These are phyloP conservation scores for Gossypium gossypioides DNA, from an alignment of 441 rosid species.

Conservation along the genomic window DNA sequence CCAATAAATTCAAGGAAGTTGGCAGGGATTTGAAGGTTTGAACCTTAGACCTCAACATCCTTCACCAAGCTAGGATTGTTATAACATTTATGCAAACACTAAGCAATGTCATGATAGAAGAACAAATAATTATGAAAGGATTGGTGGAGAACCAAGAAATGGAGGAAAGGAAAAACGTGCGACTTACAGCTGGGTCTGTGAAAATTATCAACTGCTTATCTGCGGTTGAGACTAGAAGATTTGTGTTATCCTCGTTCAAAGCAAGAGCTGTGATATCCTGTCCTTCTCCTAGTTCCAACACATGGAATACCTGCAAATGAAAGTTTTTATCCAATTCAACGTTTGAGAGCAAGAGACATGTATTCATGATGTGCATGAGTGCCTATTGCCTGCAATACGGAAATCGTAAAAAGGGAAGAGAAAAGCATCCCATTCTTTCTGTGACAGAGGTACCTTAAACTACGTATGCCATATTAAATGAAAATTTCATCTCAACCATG, in stretches of 20 bases:
- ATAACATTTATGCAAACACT: not conserved
- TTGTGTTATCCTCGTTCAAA: constrained; percentile 69
- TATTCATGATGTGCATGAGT: not conserved
- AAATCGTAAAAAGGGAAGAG: not conserved
- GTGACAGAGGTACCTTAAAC: not conserved
- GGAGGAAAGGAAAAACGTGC: constrained; percentile 1
- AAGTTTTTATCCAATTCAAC: constrained; percentile 7
- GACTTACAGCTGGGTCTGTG: constrained; percentile 94
- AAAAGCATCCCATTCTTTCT: not conserved
- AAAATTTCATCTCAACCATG: not conserved
- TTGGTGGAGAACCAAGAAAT: not conserved
- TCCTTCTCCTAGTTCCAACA: constrained; percentile 51
- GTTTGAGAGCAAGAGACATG: not conserved
- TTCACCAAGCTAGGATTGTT: not conserved
- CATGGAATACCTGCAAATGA: constrained; percentile 68
- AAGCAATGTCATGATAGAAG: not conserved
- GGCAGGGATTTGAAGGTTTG: not conserved
- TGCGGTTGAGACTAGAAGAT: constrained; percentile 83
- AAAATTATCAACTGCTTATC: constrained; percentile 85
- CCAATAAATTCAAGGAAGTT: not conserved
- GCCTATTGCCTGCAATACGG: not conserved
- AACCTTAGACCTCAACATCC: not conserved
- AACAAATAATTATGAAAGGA: not conserved
- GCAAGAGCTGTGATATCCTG: constrained; percentile 87
- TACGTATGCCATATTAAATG: not conserved